phyloP scores from a whole-genome alignment of 441 rosid species.

The Adansonia rubrostipa region DNA sequence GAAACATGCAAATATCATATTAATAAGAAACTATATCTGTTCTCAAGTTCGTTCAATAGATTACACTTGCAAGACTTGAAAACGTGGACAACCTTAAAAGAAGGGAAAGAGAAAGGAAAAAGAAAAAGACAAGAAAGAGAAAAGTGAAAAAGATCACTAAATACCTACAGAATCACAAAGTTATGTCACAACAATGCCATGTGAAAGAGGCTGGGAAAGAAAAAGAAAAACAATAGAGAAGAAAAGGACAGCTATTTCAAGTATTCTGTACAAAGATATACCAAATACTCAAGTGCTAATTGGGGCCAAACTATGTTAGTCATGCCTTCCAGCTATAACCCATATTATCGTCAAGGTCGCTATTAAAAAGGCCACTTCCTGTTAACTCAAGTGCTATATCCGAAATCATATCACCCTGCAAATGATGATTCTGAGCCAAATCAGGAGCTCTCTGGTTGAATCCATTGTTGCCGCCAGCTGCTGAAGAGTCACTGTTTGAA shows the following conservation, averaged over 20 bases:
- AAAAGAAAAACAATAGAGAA: too few species aligned
- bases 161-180: too few species aligned
- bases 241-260: too few species aligned
- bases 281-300: too few species aligned
- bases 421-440: slow-evolving; percentile 56
- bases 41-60: slow-evolving; percentile 45
- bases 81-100: background rate
- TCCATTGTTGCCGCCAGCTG: slow-evolving; percentile 49
- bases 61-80: slow-evolving; percentile 60
- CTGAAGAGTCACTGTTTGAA: slow-evolving; percentile 65
- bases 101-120: too few species aligned
- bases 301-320: too few species aligned
- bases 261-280: background rate
- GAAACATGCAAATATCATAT: slow-evolving; percentile 34
- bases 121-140: too few species aligned
- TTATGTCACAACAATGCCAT: too few species aligned
- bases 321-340: too few species aligned
- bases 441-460: slow-evolving; percentile 57
- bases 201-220: too few species aligned
- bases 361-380: slow-evolving; percentile 68
- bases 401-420: slow-evolving; percentile 60
- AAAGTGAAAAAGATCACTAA: too few species aligned
- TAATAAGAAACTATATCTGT: slow-evolving; percentile 26
- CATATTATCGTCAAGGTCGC: slow-evolving; percentile 67
- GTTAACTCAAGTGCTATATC: slow-evolving; percentile 73